These are phyloP conservation scores for Phytomonas serpens DNA, from an alignment of 208 protist genomes.

Conservation along the genomic window DNA sequence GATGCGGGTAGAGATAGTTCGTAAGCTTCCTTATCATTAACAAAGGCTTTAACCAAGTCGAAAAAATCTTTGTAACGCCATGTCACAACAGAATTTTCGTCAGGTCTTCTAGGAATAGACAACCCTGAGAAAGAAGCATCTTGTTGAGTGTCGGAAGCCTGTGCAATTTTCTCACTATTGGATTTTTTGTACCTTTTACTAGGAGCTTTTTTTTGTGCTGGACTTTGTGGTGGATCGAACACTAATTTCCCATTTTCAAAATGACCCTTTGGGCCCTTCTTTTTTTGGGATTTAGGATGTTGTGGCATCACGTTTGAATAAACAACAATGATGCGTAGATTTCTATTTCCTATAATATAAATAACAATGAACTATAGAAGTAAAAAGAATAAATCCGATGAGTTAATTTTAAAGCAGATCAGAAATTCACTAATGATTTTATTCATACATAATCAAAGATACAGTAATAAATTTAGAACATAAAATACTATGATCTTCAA, in stretches of 20 bases:
- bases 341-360: not conserved
- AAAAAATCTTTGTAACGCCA: conserved; percentile 69
- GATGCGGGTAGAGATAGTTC: conserved; percentile 66
- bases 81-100: conserved; percentile 42
- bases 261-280: not conserved
- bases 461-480: conserved; percentile 5
- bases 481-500: conserved; percentile 13
- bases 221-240: not conserved
- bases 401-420: not conserved
- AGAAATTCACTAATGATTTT: not conserved
- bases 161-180: not conserved
- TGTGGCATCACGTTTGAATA: not conserved
- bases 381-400: not conserved
- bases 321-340: conserved; percentile 7
- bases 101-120: not conserved
- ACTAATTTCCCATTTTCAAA: not conserved
- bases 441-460: not conserved
- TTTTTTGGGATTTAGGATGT: not conserved
- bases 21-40: conserved; percentile 41
- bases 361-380: not conserved
- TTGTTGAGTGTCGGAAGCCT: not conserved
- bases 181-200: not conserved
- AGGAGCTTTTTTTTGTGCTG: not conserved
- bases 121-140: not conserved
- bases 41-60: conserved; percentile 65